Evolutionary conservation across 306 rosid species (phyloP).

Genomic region (Cucumis cinereus): DNA sequence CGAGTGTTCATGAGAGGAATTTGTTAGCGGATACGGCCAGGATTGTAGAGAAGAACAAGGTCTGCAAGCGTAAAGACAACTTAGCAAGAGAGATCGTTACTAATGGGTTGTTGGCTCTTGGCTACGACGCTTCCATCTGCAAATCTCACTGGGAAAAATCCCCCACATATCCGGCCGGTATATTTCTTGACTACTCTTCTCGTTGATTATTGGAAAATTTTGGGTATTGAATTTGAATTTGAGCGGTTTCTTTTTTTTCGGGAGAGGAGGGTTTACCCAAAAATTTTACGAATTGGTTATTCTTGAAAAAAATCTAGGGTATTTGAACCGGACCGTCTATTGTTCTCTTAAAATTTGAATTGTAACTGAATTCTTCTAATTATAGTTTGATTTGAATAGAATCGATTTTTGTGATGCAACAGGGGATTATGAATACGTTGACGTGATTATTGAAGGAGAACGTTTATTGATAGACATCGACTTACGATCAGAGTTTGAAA

Average conservation of each 20-base stretch:
- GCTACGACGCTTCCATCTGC: constrained; percentile 78
- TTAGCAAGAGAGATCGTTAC: constrained; percentile 32
- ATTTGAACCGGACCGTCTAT: neutral
- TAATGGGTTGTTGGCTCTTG: constrained; percentile 38
- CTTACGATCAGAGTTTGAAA: constrained; percentile 85
- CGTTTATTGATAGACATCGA: constrained; percentile 73
- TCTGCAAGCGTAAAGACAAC: constrained; percentile 50
- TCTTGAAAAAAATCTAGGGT: neutral
- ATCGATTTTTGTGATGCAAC: neutral
- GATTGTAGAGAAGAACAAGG: constrained; percentile 72
- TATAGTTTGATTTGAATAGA: neutral
- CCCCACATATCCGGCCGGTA: constrained; percentile 55
- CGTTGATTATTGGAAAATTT: neutral
- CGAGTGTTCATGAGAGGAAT: constrained; percentile 46
- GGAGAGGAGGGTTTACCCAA: neutral
- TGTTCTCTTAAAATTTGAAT: neutral
- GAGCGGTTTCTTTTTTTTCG: neutral
- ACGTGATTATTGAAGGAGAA: constrained; percentile 62
- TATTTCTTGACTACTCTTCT: neutral
- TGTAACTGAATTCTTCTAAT: neutral
- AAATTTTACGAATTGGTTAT: neutral
- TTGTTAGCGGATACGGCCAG: constrained; percentile 58
- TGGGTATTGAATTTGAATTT: neutral
- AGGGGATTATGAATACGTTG: constrained; percentile 90
- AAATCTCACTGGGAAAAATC: constrained; percentile 89